Evolutionary conservation across 176 grass and related monocot genomes (phyloP).

Genomic region (Eragrostis curvula): DNA sequence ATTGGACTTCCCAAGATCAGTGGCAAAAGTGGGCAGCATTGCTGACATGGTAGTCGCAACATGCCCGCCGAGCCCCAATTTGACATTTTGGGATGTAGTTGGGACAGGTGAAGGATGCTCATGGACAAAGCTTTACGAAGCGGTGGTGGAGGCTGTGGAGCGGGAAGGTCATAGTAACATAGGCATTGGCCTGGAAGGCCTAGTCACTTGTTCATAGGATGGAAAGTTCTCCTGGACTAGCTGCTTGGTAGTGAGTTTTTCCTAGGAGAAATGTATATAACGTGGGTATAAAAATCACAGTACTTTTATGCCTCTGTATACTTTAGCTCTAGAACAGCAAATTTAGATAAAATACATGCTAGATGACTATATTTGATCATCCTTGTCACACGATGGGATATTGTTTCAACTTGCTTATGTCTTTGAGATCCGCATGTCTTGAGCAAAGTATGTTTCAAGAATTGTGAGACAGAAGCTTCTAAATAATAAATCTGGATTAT

Average conservation of each 20-base stretch:
- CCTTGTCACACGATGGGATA: constrained; percentile 10
- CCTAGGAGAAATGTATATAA: constrained; percentile 54
- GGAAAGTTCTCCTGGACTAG: constrained; percentile 37
- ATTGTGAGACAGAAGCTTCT: neutral
- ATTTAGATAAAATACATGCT: constrained; percentile 46
- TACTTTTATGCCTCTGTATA: constrained; percentile 27
- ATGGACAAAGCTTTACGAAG: constrained; percentile 86
- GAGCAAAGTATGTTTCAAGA: neutral
- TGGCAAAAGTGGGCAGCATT: constrained; percentile 55
- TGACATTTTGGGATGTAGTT: constrained; percentile 65
- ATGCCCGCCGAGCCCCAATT: constrained; percentile 67
- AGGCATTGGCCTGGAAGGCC: constrained; percentile 56
- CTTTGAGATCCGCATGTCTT: constrained; percentile 5
- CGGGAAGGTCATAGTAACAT: constrained; percentile 12
- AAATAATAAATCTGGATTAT: neutral
- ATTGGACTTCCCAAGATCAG: constrained; percentile 77
- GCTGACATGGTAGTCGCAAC: constrained; percentile 71
- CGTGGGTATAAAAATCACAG: constrained; percentile 36
- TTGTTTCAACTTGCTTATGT: neutral
- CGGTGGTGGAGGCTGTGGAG: constrained; percentile 76
- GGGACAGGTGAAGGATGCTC: constrained; percentile 59
- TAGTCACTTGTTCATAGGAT: constrained; percentile 78
- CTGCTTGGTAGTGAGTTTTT: constrained; percentile 42
- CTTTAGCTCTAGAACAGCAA: constrained; percentile 47
- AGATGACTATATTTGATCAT: constrained; percentile 36